Evolutionary conservation across 148 eudicot genomes (phyloP), one percentile per base, ranked within the genome.

Genomic region (Silene conica): DNA sequence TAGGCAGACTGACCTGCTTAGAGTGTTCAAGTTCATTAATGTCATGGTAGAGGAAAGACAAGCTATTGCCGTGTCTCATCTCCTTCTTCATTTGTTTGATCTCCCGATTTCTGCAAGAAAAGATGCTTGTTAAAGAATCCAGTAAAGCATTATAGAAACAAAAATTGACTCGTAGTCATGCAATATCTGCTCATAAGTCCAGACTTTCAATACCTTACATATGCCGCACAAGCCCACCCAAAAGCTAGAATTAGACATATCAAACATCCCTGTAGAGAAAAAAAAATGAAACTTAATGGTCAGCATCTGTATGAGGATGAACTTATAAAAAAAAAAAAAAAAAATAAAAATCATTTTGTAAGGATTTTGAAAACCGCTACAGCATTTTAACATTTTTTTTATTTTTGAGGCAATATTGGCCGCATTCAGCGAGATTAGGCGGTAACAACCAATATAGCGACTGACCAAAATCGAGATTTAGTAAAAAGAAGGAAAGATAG

Each of bases 1-100:
- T 85, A 41, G 97, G 98, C 74, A 92, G 75, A 77, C 83, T 82
- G 74, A 75, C 80, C 87, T 92, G 98, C 65, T 84, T 83, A 55
- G 92, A 90, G 81, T 95, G 97, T 84, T 95, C 93, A 16, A 95
- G 96, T 66, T 90, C 89, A 78, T 82, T 81, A 57, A 95, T 83
- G 74, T 95, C 88, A 73, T 84, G 87, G 78, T 71, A 87, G 74
- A 95, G 89, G 76, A 92, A 95, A 3, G 92, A 87, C 79, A 95
- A 87, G 86, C 82, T 82, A 78, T 95, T 90, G 79, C 97, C 96
- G 59, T 52, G 45, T 74, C 79, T 84, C 85, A 83, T 82, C 65
- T 80, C 76, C 48, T 82, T 77, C 81, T 90, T 80, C 82, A 92
- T 87, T 69, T 57, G 89, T 82, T 89, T 88, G 67, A 85, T 90